A percentile compares a stretch with the other conserved stretches of the same genome.
phyloP scores from a whole-genome alignment of 2,329 filamentous ascomycete genomes.

The Ophiocordyceps camponoti-saundersi region DNA sequence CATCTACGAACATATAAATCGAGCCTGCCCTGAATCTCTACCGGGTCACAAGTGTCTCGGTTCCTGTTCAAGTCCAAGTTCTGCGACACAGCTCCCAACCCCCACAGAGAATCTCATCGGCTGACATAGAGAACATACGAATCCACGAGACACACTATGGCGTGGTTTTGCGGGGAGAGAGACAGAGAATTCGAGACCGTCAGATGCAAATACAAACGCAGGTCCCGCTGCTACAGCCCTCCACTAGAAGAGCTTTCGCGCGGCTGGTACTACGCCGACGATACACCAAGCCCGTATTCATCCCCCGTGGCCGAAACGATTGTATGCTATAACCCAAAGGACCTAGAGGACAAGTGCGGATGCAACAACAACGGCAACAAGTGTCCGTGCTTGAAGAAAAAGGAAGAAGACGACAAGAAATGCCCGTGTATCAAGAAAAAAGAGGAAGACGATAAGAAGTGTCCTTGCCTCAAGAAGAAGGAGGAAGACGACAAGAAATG shows the following conservation, averaged over 20 bases:
- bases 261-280: not conserved
- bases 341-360: not conserved
- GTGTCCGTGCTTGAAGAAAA: not conserved
- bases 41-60: not conserved
- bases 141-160: not conserved
- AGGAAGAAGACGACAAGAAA: not conserved
- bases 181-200: not conserved
- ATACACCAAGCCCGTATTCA: not conserved
- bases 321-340: not conserved
- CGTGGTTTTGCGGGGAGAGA: not conserved
- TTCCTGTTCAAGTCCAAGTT: not conserved
- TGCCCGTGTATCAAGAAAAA: not conserved
- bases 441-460: not conserved
- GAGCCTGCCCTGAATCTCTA: not conserved
- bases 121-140: not conserved
- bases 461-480: not conserved
- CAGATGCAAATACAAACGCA: not conserved
- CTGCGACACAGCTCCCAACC: not conserved
- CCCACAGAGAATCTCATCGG: not conserved
- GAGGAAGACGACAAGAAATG: not conserved
- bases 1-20: not conserved
- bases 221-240: not conserved
- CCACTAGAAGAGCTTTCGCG: not conserved
- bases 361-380: not conserved
- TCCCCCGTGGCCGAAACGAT: not conserved